Percentiles rank a stretch among this genome's conserved stretches.
These are phyloP conservation scores for Plenodomus tracheiphilus DNA, from an alignment of 2,329 filamentous ascomycete genomes.

Conservation along the genomic window DNA sequence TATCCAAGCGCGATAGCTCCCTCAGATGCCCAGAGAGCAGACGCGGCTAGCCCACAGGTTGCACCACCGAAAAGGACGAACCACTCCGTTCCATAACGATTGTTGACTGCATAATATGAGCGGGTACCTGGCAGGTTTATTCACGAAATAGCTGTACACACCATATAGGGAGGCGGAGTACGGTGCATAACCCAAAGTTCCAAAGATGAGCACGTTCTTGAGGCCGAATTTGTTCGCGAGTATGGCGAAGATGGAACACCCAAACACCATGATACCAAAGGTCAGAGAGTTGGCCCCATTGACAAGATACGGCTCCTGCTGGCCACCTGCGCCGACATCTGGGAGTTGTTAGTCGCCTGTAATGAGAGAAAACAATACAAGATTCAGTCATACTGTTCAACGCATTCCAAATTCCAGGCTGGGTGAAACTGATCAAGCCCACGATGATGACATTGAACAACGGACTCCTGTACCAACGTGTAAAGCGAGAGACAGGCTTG, in stretches of 20 bases:
- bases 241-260: conserved; percentile 28
- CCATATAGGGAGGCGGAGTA: conserved; percentile 29
- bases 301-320: conserved; percentile 43
- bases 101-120: conserved; percentile 29
- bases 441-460: conserved; percentile 54
- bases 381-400: conserved; percentile 43
- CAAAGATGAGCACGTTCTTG: conserved; percentile 35
- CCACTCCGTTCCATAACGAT: conserved; percentile 38
- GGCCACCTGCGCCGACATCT: conserved; percentile 34
- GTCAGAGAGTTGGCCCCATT: conserved; percentile 51
- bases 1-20: conserved; percentile 51
- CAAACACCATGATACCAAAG: conserved; percentile 50
- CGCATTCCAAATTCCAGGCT: conserved; percentile 55
- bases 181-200: conserved; percentile 36
- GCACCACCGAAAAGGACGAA: conserved; percentile 40
- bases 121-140: no score
- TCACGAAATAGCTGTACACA: no score
- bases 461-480: conserved; percentile 48
- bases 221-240: conserved; percentile 43
- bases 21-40: conserved; percentile 48
- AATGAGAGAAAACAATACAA: background rate
- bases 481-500: conserved; percentile 24
- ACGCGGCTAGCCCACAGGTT: conserved; percentile 42
- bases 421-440: conserved; percentile 51
- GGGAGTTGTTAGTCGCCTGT: conserved; percentile 14